Base-by-base conservation (phyloP, 805 yeast species). In the Lipomyces starkeyi region DNA sequence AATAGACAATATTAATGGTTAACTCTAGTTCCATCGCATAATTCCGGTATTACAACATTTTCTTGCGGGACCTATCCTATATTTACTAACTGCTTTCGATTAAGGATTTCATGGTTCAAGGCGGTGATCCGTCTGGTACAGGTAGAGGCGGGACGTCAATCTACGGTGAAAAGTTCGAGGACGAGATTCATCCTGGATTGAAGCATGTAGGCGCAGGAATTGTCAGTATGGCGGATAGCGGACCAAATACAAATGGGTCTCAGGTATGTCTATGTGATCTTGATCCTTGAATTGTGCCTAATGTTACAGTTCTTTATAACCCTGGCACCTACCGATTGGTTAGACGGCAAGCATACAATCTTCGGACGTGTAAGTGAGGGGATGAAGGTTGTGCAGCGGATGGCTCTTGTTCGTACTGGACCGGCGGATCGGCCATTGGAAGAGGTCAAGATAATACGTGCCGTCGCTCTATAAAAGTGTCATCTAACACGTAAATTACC, bases 211-310 rank as follows among this genome's bases (percentile, higher is more conserved):
- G 85, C 79, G 90, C 94, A 69, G 96, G 96, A 77, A 84, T 91
- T 74, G 81, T 91, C 76, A 88, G 95, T 58, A 92, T 91, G 97
- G 97, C 97, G 71, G 92, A 91, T 75, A 90, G 94, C 68, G 97
- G 97, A 73, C 95, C 95, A 79, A 89, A 90, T 86, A 90, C 97
- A 79, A 91, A 91, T 78, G 97, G 97, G 29, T 90, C 96, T 17
- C 75, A 73, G 70, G 74, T 71, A 54, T n/a, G 64, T 20, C 22
- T 13, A 6, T 27, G 3, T 3, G 6, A 6, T 11, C 40, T 4
- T 29, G 14, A 27, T 27, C 29, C 29, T 22, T 57, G 22, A 57
- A n/a, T 17, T 17, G 11, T 43, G 49, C 4, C 53, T 14, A 35
- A 29, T 13, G 32, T 9, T 57, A n/a, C 96, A 91, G 83, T 91